Percentiles rank a stretch among this genome's conserved stretches.
These are phyloP conservation scores for Eutrema salsugineum DNA, from an alignment of 441 rosid species.

Conservation along the genomic window DNA sequence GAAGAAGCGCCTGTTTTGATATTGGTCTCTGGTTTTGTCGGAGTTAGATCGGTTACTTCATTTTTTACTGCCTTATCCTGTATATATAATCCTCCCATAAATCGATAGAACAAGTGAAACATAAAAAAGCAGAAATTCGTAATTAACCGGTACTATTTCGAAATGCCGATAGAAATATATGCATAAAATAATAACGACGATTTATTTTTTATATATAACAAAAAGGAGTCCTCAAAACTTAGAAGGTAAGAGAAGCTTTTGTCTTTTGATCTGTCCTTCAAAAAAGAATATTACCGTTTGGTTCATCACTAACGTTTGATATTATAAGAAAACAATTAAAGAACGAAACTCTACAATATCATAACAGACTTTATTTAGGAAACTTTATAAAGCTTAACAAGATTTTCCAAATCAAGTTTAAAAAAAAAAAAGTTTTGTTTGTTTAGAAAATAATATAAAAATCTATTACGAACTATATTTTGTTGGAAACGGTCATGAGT, in stretches of 20 bases:
- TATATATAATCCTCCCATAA: not conserved
- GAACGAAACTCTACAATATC: too few relatives aligned
- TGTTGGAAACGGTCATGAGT: not conserved
- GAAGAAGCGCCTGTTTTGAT: conserved; percentile 4
- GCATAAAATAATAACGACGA: not conserved
- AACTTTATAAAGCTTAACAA: too few relatives aligned
- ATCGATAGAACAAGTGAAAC: not conserved
- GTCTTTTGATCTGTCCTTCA: not conserved
- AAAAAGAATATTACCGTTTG: not conserved
- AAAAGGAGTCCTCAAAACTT: not conserved
- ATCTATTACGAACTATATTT: not conserved
- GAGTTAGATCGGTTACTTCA: not conserved
- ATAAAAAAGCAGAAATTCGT: not conserved
- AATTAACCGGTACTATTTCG: not conserved
- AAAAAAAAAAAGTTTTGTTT: too few relatives aligned
- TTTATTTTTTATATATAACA: not conserved
- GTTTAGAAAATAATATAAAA: not conserved
- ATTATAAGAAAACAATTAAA: not conserved
- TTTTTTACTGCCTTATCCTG: conserved; percentile 2
- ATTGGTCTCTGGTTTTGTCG: not conserved
- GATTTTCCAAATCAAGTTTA: too few relatives aligned
- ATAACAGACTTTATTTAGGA: too few relatives aligned
- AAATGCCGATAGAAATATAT: not conserved
- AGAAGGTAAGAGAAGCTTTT: conserved; percentile 4
- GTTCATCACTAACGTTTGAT: not conserved